These are phyloP conservation scores for Syzygium grande DNA, from an alignment of 345 rosid genomes.

Conservation along the genomic window DNA sequence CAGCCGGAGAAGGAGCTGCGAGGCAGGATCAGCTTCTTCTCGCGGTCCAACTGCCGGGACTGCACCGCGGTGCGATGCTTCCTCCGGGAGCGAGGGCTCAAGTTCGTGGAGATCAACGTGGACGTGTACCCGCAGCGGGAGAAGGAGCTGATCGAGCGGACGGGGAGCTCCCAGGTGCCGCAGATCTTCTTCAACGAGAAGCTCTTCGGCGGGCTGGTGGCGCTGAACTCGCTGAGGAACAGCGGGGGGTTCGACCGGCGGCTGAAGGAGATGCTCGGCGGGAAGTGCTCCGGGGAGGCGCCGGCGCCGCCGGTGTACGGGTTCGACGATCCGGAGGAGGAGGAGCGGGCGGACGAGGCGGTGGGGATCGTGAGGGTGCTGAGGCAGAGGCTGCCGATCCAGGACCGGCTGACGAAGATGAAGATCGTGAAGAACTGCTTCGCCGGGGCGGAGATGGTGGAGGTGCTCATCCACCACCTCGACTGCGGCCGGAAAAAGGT, in stretches of 20 bases:
- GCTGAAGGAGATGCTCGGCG: constrained; percentile 42
- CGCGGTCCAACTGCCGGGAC: constrained; percentile 77
- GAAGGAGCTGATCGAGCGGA: constrained; percentile 51
- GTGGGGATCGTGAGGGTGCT: constrained; percentile 36
- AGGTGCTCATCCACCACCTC: constrained; percentile 50
- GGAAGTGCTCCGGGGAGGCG: constrained; percentile 44
- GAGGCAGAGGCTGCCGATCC: constrained; percentile 65
- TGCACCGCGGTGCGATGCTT: constrained; percentile 69
- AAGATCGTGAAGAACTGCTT: constrained; percentile 84
- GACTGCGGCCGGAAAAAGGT: constrained; percentile 80
- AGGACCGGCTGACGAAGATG: constrained; percentile 85
- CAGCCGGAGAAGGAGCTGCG: constrained; percentile 15
- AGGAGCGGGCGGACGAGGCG: constrained; percentile 36
- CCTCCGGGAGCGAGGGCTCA: constrained; percentile 42
- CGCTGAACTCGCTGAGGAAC: constrained; percentile 70
- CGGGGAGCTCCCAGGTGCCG: constrained; percentile 66
- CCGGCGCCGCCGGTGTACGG: constrained; percentile 60
- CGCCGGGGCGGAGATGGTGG: constrained; percentile 67
- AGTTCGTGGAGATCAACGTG: constrained; percentile 73
- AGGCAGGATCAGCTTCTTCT: constrained; percentile 63
- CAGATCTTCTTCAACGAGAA: constrained; percentile 83
- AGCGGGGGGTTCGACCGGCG: constrained; percentile 50
- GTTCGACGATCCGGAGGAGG: constrained; percentile 41
- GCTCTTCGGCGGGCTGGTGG: constrained; percentile 71
- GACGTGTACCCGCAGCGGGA: constrained; percentile 60